Conservation (phyloP, 176 grass and related monocot species). For the Stipa capillata region DNA sequence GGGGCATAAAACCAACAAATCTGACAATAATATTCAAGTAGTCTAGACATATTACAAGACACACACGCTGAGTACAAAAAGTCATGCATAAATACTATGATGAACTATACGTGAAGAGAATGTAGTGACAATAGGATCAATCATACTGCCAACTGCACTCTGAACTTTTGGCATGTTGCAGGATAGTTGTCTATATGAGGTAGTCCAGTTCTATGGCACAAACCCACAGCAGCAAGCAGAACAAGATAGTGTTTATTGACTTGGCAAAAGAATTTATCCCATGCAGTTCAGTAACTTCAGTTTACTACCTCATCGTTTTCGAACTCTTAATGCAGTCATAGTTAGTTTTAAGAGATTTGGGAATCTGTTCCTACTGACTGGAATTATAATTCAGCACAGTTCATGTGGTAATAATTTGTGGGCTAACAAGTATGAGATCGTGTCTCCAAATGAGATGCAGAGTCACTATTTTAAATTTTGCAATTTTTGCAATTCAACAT, state of each 20-base stretch:
- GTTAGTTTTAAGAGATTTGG: background rate
- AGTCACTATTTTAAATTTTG: background rate
- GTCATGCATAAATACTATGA: background rate
- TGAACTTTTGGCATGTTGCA: no score
- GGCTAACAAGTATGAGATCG: background rate
- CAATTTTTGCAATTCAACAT: background rate
- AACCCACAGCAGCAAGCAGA: background rate
- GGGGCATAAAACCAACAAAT: background rate
- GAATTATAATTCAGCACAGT: background rate
- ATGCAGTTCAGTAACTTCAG: background rate
- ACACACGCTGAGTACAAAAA: background rate
- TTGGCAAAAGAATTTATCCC: background rate
- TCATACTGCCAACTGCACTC: no score
- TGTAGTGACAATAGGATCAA: background rate
- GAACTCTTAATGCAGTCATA: background rate
- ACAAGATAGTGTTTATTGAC: background rate
- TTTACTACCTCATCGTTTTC: background rate
- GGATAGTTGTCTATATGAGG: background rate
- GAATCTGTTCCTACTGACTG: background rate
- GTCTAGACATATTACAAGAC: background rate
- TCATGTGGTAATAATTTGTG: background rate
- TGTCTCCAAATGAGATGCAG: background rate
- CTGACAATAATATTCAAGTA: background rate
- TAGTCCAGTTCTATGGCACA: background rate
- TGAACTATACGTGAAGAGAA: background rate